Conservation (phyloP, 805 yeast genomes). For the Lipomyces kockii region DNA sequence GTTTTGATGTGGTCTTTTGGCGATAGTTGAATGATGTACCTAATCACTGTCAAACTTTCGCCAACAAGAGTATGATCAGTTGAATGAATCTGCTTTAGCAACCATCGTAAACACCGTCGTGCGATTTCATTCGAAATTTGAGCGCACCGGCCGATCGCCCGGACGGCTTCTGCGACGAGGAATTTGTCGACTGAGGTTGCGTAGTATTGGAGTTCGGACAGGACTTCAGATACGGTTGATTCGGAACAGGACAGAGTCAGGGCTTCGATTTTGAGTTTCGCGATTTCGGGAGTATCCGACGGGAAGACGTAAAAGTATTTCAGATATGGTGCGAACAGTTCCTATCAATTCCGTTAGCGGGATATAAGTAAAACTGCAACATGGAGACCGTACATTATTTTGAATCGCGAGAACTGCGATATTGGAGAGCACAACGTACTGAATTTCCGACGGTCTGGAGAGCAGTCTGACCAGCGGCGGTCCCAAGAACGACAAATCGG, state of each 20-base stretch:
- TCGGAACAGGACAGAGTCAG: slow-evolving; percentile 63
- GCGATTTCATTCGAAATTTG: slow-evolving; percentile 56
- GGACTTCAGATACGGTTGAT: slow-evolving; percentile 55
- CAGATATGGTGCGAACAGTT: slow-evolving; percentile 43
- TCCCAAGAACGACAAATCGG: slow-evolving; percentile 56
- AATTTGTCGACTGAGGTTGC: slow-evolving; percentile 45
- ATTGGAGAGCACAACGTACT: slow-evolving; percentile 53
- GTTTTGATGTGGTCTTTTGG: slow-evolving; percentile 59
- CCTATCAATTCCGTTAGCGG: slow-evolving; percentile 29
- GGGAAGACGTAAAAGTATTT: slow-evolving; percentile 59
- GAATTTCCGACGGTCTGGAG: slow-evolving; percentile 46
- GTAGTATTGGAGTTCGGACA: slow-evolving; percentile 68
- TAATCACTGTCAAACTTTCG: slow-evolving; percentile 72
- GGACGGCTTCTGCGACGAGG: slow-evolving; percentile 56
- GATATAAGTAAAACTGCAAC: slow-evolving; percentile 26
- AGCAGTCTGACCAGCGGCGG: slow-evolving; percentile 54
- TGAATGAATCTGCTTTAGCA: slow-evolving; percentile 55
- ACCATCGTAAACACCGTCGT: slow-evolving; percentile 64
- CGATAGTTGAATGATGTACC: slow-evolving; percentile 70
- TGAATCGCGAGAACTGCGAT: slow-evolving; percentile 47
- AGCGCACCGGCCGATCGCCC: slow-evolving; percentile 66
- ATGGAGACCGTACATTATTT: slow-evolving; percentile 7
- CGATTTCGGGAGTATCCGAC: slow-evolving; percentile 52
- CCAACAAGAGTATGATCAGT: slow-evolving; percentile 51
- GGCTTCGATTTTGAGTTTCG: slow-evolving; percentile 63